These are phyloP conservation scores for Achaetomiella virescens DNA, from an alignment of 495 filamentous ascomycete genomes.

Conservation along the genomic window DNA sequence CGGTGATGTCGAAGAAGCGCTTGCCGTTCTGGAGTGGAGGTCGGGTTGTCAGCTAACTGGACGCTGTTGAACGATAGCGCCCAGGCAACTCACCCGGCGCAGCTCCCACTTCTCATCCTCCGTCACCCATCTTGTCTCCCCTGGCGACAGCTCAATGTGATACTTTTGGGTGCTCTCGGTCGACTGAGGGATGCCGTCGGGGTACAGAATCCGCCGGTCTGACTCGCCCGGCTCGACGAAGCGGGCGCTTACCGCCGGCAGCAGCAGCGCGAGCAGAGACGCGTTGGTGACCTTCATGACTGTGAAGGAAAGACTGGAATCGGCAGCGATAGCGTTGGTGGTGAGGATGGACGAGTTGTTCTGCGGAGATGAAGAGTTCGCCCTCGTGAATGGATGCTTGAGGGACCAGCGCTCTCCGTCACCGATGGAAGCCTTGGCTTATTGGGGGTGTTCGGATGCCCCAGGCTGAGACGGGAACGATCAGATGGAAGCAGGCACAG, in stretches of 20 bases:
- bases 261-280: conserved; percentile 40
- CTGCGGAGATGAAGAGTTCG: too few species aligned
- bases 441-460: too few species aligned
- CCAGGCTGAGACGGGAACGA: too few species aligned
- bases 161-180: conserved; percentile 49
- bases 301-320: not conserved
- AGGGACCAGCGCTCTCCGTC: too few species aligned
- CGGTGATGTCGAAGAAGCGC: conserved; percentile 94
- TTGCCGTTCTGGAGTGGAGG: conserved; percentile 61
- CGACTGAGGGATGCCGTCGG: conserved; percentile 25
- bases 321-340: too few species aligned
- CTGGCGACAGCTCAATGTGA: conserved; percentile 83
- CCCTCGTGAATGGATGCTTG: too few species aligned
- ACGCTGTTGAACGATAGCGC: not conserved
- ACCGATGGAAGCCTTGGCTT: too few species aligned
- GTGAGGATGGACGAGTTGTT: too few species aligned
- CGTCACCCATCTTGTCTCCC: conserved; percentile 75
- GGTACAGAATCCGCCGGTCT: conserved; percentile 33
- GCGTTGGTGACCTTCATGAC: conserved; percentile 42
- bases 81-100: conserved; percentile 56
- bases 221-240: conserved; percentile 46
- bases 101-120: conserved; percentile 94
- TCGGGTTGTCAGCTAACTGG: not conserved
- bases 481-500: too few species aligned
- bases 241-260: conserved; percentile 45